Base-by-base conservation (phyloP, 2,329 filamentous ascomycete genomes). In the Xylaria sp. region DNA sequence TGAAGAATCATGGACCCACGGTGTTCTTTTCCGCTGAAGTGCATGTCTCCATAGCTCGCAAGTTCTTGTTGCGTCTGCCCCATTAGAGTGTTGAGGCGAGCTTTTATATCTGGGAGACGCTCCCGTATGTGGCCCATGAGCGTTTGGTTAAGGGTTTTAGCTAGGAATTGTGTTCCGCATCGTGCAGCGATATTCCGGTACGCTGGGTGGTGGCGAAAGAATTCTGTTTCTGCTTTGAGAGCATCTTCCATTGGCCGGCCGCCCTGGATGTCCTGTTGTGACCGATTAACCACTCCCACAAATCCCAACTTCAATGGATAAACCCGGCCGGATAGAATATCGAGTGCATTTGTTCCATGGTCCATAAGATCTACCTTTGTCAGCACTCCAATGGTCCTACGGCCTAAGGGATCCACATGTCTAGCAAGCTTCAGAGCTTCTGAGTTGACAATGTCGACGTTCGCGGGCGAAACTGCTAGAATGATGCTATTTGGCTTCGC, bases 341-440 rank as follows among this genome's bases (percentile, higher is more conserved):
- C 96, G 75, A 99, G 86, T 18, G 96, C 96, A 78, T 99, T 98
- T 66, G 96, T 99, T 71, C 96, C 96, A 78, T 99, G 95, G 78
- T 99, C 96, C 96, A 99, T 99, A 67, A 99, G 85, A 80, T 99
- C 96, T 72, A 99, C 86, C 83, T 99, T 99, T 69, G 96, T 98
- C 69, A 99, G 86, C 66, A 99, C 95, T 77, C 96, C 96, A 78
- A 99, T 98, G 23, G 96, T 99, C 79, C 96, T 90, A 81, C 93
- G 90, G 72, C 96, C 96, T 81, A 97, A 91, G 1, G 96, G 92
- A 81, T 99, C 96, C 64, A 99, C 96, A 89, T 99, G 94, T 62
- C 96, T 91, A 69, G 96, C 96, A 70, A 99, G 91, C 83, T 99
- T 99, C 75, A 99, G 84, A 8, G 96, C 94, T 81, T 99, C 96